Base-by-base conservation (phyloP, 148 eudicot genomes). In the Bassia scoparia region DNA sequence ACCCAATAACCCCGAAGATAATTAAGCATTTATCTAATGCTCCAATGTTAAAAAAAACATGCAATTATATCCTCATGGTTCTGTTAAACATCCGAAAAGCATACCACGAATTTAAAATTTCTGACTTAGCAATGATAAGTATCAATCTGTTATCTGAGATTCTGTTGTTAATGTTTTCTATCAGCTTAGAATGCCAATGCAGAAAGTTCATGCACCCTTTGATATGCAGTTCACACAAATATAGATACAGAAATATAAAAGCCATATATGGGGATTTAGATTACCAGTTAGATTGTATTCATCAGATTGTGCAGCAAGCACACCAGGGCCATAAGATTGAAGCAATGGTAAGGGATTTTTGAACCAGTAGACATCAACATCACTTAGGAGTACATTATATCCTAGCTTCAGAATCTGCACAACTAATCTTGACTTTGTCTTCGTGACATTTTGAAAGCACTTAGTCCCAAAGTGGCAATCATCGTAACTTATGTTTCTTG, bases 291-390 rank as follows among this genome's bases (percentile, higher is more conserved):
- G n/a, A 17, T 91, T 88, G 83, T 74, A 95, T 80, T 95, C 97
- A 71, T 91, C 97, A 7, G 98, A 95, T 73, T 95, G 98, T 34
- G 90, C 98, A 76, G 81, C 86, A 30, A 91, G 84, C 80, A 88
- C 86, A 29, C 83, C 84, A 67, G 97, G 89, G 55, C 97, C 97
- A 59, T 87, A 91, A 58, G 90, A 78, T 54, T 78, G 86, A 56
- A 95, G 90, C 77, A 85, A 75, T 49, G 91, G 88, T 52, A 89
- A 68, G 26, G 98, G 98, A 81, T 87, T 88, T 82, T 86, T 88
- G 76, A 95, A 95, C 98, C 97, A 95, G 70, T 95, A 95, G 23
- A 95, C 89, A 81, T 95, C 98, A 71, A 95, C 97, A 77, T 95
- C 98, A 77, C 94, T 88, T 72, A 93, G 67, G 55, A 93, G 87